A percentile compares a stretch with the other conserved stretches of the same genome.
phyloP scores from a whole-genome alignment of 306 rosid genomes.

The Vicia faba region DNA sequence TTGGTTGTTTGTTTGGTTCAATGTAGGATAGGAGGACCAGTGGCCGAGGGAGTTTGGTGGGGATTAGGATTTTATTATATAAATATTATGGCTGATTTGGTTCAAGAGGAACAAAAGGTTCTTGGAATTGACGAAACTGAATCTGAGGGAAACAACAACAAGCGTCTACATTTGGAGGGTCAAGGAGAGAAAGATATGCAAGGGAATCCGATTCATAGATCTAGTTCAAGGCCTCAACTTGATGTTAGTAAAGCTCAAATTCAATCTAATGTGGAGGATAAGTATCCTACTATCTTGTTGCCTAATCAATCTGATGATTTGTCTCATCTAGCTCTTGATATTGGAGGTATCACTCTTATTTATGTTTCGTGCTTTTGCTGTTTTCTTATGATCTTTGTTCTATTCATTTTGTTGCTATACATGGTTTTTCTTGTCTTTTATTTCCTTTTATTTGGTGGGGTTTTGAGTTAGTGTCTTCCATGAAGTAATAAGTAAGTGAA shows the following conservation, averaged over 20 bases:
- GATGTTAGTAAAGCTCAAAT: slow-evolving; percentile 97
- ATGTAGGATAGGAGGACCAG: slow-evolving; percentile 42
- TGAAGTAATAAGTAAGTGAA: not conserved
- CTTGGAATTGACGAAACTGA: slow-evolving; percentile 49
- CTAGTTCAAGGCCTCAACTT: slow-evolving; percentile 86
- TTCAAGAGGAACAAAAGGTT: slow-evolving; percentile 43
- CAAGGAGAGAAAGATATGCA: slow-evolving; percentile 64
- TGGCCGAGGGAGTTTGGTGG: slow-evolving; percentile 43
- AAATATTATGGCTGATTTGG: slow-evolving; percentile 51
- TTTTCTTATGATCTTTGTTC: slow-evolving; percentile 15
- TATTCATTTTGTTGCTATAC: not conserved
- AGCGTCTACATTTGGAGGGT: slow-evolving; percentile 28
- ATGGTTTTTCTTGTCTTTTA: slow-evolving; percentile 26
- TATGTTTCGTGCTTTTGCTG: slow-evolving; percentile 13
- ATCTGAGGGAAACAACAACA: slow-evolving; percentile 32
- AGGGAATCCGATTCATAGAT: slow-evolving; percentile 80
- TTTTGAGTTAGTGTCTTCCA: not conserved
- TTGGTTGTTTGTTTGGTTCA: slow-evolving; percentile 18
- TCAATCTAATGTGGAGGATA: slow-evolving; percentile 79
- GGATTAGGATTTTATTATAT: slow-evolving; percentile 46
- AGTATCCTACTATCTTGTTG: slow-evolving; percentile 82
- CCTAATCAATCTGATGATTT: slow-evolving; percentile 97
- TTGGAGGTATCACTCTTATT: slow-evolving; percentile 65
- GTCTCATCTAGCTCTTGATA: slow-evolving; percentile 86
- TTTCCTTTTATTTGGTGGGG: too few species aligned